phyloP scores from a whole-genome alignment of 441 rosid species.

The Pelargonium hybrid region DNA sequence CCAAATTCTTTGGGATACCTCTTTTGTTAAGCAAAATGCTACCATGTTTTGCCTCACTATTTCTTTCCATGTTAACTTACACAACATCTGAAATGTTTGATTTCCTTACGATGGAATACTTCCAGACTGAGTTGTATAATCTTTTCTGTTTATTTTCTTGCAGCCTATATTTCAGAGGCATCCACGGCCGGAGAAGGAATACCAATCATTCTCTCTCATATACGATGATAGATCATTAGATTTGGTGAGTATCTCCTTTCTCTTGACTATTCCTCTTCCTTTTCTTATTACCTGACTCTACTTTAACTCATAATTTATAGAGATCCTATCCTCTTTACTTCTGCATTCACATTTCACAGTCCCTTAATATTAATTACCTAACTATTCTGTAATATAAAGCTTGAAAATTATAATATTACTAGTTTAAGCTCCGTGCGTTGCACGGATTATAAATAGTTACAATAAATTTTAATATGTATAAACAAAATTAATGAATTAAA shows the following conservation, averaged over 20 bases:
- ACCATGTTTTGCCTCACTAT: too few relatives aligned
- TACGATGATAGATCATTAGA: slow-evolving; percentile 86
- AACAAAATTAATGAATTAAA: too few relatives aligned
- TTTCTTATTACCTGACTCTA: slow-evolving; percentile 15
- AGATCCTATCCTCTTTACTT: background rate
- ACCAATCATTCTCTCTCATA: slow-evolving; percentile 87
- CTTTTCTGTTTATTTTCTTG: slow-evolving; percentile 14
- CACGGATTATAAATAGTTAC: too few relatives aligned
- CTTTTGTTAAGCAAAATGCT: too few relatives aligned
- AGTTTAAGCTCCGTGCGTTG: too few relatives aligned
- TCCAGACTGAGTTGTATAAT: background rate
- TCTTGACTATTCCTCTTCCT: slow-evolving; percentile 6
- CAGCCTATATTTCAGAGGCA: slow-evolving; percentile 95
- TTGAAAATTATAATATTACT: background rate
- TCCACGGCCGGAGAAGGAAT: slow-evolving; percentile 98
- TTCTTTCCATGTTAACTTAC: too few relatives aligned
- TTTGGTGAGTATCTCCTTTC: slow-evolving; percentile 43
- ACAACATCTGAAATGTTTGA: background rate
- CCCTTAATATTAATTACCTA: background rate
- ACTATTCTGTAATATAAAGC: background rate
- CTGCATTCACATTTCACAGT: background rate
- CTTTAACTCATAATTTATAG: background rate
- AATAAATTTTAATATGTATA: too few relatives aligned
- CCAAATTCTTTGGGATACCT: too few relatives aligned
- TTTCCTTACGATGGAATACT: background rate